Conservation (phyloP, 495 filamentous ascomycete genomes). For the Penicillium argentinense region DNA sequence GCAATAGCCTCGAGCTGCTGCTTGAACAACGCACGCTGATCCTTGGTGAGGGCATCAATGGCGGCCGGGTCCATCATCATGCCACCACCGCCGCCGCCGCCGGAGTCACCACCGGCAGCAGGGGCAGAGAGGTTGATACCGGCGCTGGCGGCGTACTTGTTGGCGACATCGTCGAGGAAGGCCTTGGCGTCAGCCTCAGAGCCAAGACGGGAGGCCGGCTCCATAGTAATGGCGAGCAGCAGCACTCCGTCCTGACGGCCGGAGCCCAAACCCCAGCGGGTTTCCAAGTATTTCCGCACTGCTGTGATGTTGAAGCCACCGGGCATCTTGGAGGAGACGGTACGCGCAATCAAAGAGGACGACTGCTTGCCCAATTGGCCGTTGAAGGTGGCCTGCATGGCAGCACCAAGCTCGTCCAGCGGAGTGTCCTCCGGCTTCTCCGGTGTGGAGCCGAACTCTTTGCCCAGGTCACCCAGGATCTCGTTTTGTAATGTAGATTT, state of each 20-base stretch:
- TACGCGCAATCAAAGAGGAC: constrained; percentile 84
- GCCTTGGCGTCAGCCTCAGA: constrained; percentile 89
- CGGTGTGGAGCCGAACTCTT: constrained; percentile 96
- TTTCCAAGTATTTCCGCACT: constrained; percentile 91
- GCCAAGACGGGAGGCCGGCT: constrained; percentile 83
- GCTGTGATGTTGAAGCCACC: constrained; percentile 98
- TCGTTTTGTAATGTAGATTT: constrained; percentile 98
- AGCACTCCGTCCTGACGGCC: constrained; percentile 92
- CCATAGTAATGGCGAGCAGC: constrained; percentile 86
- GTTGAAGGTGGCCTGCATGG: constrained; percentile 98
- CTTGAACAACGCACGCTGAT: constrained; percentile 92
- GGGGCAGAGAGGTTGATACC: constrained; percentile 84
- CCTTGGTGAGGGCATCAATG: constrained; percentile 94
- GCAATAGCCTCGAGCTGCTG: constrained; percentile 95
- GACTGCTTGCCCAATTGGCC: constrained; percentile 97
- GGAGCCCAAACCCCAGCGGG: constrained; percentile 82
- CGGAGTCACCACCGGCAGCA: constrained; percentile 71
- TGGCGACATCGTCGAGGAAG: constrained; percentile 80
- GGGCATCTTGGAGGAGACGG: constrained; percentile 99
- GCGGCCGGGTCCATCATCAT: constrained; percentile 99
- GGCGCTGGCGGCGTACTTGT: constrained; percentile 84
- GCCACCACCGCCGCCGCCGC: constrained; percentile 61
- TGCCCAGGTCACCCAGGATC: constrained; percentile 92
- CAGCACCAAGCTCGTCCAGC: constrained; percentile 88
- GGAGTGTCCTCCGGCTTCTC: constrained; percentile 99